Evolutionary conservation across 2,329 filamentous ascomycete genomes (phyloP).

Genomic region (Aspergillus sp.): DNA sequence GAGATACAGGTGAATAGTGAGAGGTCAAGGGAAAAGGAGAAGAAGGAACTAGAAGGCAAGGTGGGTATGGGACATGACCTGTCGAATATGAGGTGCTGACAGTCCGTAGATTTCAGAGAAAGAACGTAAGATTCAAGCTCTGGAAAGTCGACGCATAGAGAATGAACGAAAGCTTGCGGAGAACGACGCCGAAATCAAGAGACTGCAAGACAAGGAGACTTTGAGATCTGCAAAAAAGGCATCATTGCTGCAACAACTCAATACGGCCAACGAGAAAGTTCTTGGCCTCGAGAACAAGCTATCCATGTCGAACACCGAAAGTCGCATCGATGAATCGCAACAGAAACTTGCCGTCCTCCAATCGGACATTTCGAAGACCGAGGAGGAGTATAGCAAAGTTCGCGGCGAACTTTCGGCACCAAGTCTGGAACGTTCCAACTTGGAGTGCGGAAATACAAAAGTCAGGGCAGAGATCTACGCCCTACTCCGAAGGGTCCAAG

Average conservation of each 20-base stretch:
- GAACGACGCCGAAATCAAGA: slow-evolving; percentile 18
- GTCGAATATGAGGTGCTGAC: slow-evolving; percentile 18
- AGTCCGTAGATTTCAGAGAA: slow-evolving; percentile 18
- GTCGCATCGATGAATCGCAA: slow-evolving; percentile 9
- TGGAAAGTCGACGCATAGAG: slow-evolving; percentile 15
- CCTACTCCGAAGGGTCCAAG: slow-evolving; percentile 24
- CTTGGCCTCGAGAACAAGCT: slow-evolving; percentile 20
- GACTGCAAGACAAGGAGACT: slow-evolving; percentile 21
- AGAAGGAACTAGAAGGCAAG: slow-evolving; percentile 12
- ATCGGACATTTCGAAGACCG: slow-evolving; percentile 20
- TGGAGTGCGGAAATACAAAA: slow-evolving; percentile 21
- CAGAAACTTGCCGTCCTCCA: slow-evolving; percentile 15
- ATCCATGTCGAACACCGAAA: slow-evolving; percentile 5
- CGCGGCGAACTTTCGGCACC: slow-evolving; percentile 12
- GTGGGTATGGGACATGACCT: slow-evolving; percentile 14
- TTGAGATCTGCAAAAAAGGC: slow-evolving; percentile 15
- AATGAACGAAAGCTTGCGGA: slow-evolving; percentile 9
- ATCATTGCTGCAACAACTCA: slow-evolving; percentile 17
- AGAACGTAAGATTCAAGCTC: slow-evolving; percentile 17
- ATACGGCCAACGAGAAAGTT: slow-evolving; percentile 20
- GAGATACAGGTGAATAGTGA: slow-evolving; percentile 19
- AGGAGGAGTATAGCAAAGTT: slow-evolving; percentile 26
- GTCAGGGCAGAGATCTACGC: slow-evolving; percentile 23
- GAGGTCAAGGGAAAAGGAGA: slow-evolving; percentile 9
- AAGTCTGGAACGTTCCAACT: slow-evolving; percentile 12